Conservation (phyloP, 1,284 basidiomycete species). For the Xanthoconium separans region DNA sequence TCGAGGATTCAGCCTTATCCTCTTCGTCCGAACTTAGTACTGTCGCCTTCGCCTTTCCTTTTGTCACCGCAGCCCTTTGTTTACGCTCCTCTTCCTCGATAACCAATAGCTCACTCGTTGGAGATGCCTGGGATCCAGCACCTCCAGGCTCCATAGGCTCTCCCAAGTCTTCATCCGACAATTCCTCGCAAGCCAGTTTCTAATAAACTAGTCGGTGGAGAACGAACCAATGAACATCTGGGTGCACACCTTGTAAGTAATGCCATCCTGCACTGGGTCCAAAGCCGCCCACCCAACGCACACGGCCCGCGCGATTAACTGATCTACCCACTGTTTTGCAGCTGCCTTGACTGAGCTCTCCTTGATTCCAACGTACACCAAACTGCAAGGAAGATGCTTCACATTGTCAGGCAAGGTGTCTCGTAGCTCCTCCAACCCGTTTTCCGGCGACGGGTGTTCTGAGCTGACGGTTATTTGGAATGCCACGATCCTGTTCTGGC, state of each 20-base stretch:
- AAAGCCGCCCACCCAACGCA: neutral
- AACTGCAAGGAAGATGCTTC: neutral
- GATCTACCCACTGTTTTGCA: neutral
- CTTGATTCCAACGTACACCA: neutral
- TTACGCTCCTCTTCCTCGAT: too few species aligned
- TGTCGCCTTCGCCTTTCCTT: too few species aligned
- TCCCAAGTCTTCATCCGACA: too few species aligned
- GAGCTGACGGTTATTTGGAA: too few species aligned
- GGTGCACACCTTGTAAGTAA: neutral
- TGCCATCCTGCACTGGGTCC: neutral
- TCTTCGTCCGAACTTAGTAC: too few species aligned
- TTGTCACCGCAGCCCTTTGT: too few species aligned
- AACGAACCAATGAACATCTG: neutral
- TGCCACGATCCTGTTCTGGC: too few species aligned
- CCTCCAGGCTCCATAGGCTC: too few species aligned
- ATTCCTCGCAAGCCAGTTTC: neutral
- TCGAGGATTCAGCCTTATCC: too few species aligned
- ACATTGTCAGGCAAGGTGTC: neutral
- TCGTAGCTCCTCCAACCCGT: neutral
- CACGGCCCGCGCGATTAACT: neutral
- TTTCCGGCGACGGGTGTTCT: too few species aligned
- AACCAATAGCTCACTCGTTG: too few species aligned
- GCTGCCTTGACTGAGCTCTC: neutral
- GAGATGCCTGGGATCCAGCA: too few species aligned
- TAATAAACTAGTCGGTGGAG: neutral